Evolutionary conservation across 2,329 filamentous ascomycete species (phyloP), one percentile per base, ranked within the genome.

Genomic region (Sclerotinia spermophila): DNA sequence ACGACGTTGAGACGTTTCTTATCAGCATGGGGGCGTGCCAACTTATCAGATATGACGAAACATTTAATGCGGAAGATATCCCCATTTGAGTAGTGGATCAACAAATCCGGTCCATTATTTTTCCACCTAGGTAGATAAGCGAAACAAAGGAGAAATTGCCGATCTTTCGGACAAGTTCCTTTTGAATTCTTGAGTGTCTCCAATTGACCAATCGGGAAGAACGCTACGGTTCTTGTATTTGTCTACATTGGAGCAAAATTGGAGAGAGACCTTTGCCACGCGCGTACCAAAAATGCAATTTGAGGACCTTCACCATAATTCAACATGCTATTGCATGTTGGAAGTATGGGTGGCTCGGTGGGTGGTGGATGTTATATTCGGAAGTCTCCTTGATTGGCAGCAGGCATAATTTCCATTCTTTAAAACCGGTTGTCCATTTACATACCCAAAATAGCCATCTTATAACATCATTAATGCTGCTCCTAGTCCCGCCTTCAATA

Each of bases 121-220:
- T n/a, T 51, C 17, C 24, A 65, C 13, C 48, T 51, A 13, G 24
- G 48, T 24, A 13, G 24, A n/a, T 24, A 51, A 51, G 30, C 61
- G 44, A 65, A 44, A 33, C 5, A 65, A 65, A n/a, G 61, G 30
- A 51, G 35, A 38, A 45, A 33, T 17, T n/a, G 61, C 6, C 17
- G 33, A 65, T 48, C 27, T 44, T 35, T 65, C 42, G 61, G 61
- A 21, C 61, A 65, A 65, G 27, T 51, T 65, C 1, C 61, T 35
- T 17, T 51, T 21, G 15, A 17, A 15, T 33, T 35, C 35, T 65
- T n/a, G 21, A 51, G n/a, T 24, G 10, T 15, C 27, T 38, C 24
- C 30, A 65, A 35, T 38, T 51, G 61, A n/a, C 61, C 61, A 38
- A 48, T 65, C 15, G 61, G 35, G 24, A 35, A 8, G 35, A 1